Conservation (phyloP, 768 basidiomycete genomes). For the Mycena metata region DNA sequence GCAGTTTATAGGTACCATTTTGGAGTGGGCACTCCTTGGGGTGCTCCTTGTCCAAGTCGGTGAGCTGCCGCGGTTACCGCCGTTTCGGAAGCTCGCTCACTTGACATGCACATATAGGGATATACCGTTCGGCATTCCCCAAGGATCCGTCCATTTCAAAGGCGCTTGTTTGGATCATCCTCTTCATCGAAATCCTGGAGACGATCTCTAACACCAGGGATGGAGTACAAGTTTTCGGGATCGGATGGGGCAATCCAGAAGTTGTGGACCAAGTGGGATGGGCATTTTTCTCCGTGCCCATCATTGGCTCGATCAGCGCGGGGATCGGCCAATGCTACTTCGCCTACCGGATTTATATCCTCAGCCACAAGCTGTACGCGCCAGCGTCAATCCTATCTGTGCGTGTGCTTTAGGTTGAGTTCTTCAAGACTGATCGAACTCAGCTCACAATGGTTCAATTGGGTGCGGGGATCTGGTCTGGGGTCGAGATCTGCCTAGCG, state of each 20-base stretch:
- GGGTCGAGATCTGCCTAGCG: slow-evolving; percentile 6
- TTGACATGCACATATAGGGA: neutral
- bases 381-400: slow-evolving; percentile 1
- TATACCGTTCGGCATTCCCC: slow-evolving; percentile 16
- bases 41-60: slow-evolving; percentile 30
- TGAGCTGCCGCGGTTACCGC: neutral
- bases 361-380: neutral
- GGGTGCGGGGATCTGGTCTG: slow-evolving; percentile 16
- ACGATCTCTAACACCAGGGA: neutral
- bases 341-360: slow-evolving; percentile 39
- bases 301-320: slow-evolving; percentile 40
- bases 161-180: neutral
- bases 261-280: slow-evolving; percentile 38
- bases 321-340: slow-evolving; percentile 41
- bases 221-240: slow-evolving; percentile 24
- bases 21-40: slow-evolving; percentile 34
- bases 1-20: slow-evolving; percentile 32
- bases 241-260: slow-evolving; percentile 36
- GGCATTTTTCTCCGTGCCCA: slow-evolving; percentile 37
- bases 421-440: neutral
- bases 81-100: neutral
- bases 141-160: neutral
- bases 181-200: slow-evolving; percentile 3
- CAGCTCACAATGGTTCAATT: slow-evolving; percentile 6
- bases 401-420: neutral